Evolutionary conservation across 83 land plant genomes (phyloP), one percentile per base, ranked within the genome.

Genomic region (Thuja plicata): DNA sequence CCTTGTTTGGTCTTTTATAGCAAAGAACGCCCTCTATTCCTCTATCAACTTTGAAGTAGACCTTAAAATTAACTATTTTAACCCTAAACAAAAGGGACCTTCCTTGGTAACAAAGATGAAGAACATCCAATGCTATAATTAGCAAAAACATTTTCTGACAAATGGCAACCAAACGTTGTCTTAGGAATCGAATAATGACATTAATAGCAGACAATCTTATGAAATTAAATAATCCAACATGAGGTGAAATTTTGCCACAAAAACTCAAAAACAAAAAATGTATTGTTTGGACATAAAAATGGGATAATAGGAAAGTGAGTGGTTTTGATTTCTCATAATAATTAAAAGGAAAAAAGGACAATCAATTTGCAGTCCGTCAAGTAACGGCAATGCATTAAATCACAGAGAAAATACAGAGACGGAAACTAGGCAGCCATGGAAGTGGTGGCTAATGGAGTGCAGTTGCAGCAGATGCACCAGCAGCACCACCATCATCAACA

Each of bases 351-450:
- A 54, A 52, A 54, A 54, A 54, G 57, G 57, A 19, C 57, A 54
- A 54, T 54, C 19, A 16, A 54, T 40, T 40, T 80, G 24, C 48
- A 66, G 73, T 7, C 27, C 24, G 30, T 24, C 48, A 19, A 40
- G 84, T 80, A 80, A 80, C 84, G 84, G 84, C 84, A 43, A 40
- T 66, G 30, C n/a, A 27, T 27, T 66, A 66, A 66, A 66, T 24
- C 12, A 24, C 30, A 24, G 84, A 80, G 84, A 80, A 43, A 80
- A 40, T 21, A 21, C 48, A 80, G 41, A 40, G 84, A 80, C n/a
- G 8, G 45, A 38, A 27, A 8, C 3, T 88, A 92, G 43, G 91
- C 89, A 90, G 90, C 92, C 87, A 93, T 94, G 52, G 92, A 92
- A 74, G 93, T 91, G 10, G 89, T 89, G 52, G 45, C 88, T 90